Evolutionary conservation across 2,329 filamentous ascomycete species (phyloP), one percentile per base, ranked within the genome.

Genomic region (Stachybotrys echinatus): DNA sequence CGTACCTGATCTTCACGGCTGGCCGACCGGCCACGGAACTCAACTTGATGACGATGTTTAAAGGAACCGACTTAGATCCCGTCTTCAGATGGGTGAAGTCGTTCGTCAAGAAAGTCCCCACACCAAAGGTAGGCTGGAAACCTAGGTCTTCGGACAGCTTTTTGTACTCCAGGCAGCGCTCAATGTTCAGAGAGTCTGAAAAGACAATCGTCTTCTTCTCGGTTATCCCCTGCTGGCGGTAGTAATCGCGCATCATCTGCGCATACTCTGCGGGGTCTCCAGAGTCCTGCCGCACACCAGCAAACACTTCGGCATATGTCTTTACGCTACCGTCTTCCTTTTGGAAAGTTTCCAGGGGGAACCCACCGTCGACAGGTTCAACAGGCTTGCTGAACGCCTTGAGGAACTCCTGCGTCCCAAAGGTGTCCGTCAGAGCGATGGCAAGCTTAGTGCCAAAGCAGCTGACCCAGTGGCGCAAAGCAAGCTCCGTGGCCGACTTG

Each of bases 21-120:
- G 87, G 82, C 44, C 85, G 81, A 6, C 92, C 92, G 14, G 76
- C 82, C 0, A 91, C 94, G 10, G 89, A 91, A 54, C 89, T 89
- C 53, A 99, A 79, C 73, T 99, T 99, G 72, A 99, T 96, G 58
- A 99, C 94, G 61, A 99, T 99, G 62, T 99, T 99, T 49, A 99
- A 74, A 0, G 94, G 94, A 17, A 85, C 83, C 1, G 92, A 96
- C 70, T 96, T 97, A 58, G 84, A 83, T 38, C 85, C 85, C 1
- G 85, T 88, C 34, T 77, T 83, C 53, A 80, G 73, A 56, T 87
- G 82, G n/a, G 73, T 74, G 65, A 94, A 99, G 68, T 99, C 94
- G 63, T 99, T 96, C 4, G 94, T 99, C 60, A 99, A 79, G 69
- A 89, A 97, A 0, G 94, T 99, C 5, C 94, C 94, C 1, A 99